phyloP scores from a whole-genome alignment of 257 asterid species.

The Solanum boliviense region DNA sequence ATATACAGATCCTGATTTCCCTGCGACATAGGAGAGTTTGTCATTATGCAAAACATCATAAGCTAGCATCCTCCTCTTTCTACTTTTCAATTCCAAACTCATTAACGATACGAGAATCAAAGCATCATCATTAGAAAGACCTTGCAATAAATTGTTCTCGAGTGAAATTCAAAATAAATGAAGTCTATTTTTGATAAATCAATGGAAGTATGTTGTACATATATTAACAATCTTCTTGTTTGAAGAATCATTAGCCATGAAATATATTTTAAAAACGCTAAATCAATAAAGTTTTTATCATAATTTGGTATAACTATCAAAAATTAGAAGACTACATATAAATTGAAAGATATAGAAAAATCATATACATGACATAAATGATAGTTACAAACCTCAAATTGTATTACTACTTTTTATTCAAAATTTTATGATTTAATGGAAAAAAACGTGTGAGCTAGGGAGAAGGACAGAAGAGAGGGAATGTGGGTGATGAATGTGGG shows the following conservation, averaged over 20 bases:
- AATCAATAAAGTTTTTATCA: too few species aligned
- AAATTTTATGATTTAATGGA: too few species aligned
- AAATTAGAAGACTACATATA: neutral
- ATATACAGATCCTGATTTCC: too few species aligned
- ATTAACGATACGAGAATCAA: too few species aligned
- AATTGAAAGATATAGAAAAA: neutral
- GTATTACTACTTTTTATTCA: neutral
- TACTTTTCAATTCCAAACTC: too few species aligned
- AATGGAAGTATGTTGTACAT: neutral
- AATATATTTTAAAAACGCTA: too few species aligned
- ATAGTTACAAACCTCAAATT: neutral
- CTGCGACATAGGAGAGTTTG: too few species aligned
- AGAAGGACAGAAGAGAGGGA: neutral
- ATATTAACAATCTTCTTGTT: neutral
- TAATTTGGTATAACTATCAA: too few species aligned
- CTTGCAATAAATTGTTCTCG: neutral
- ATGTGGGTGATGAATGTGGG: too few species aligned
- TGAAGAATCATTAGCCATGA: neutral
- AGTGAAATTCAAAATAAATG: neutral
- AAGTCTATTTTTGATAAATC: neutral
- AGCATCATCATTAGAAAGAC: too few species aligned
- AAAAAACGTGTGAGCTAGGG: neutral
- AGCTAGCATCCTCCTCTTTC: too few species aligned
- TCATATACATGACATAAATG: neutral
- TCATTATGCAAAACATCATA: too few species aligned